These are phyloP conservation scores for Secale cereale DNA, from an alignment of 176 grass and related monocot genomes.

Conservation along the genomic window DNA sequence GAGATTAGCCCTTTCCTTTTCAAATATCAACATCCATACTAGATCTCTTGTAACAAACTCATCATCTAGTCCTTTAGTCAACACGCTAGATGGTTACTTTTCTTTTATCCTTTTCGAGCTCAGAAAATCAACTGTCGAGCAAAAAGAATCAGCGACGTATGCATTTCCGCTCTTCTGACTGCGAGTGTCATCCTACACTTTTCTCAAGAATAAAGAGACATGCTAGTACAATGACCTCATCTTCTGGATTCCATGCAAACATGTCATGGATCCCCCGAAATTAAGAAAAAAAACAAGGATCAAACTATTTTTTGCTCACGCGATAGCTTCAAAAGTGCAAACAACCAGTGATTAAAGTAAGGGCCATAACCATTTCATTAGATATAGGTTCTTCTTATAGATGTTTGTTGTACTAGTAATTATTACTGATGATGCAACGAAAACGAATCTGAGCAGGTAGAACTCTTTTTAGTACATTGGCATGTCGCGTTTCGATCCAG, in stretches of 20 bases:
- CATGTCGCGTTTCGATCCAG: neutral
- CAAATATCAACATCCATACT: constrained; percentile 7
- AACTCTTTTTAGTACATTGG: neutral
- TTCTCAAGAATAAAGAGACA: neutral
- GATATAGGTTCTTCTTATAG: neutral
- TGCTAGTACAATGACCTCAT: neutral
- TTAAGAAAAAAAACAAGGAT: neutral
- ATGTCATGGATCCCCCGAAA: neutral
- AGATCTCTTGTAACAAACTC: constrained; percentile 16
- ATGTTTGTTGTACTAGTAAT: neutral
- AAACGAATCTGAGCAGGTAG: neutral
- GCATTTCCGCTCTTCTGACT: neutral
- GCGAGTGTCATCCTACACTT: neutral
- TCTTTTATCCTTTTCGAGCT: neutral
- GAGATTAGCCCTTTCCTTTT: neutral
- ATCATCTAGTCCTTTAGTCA: neutral
- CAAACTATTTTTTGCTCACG: neutral
- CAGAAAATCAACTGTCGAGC: neutral
- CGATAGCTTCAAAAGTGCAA: neutral
- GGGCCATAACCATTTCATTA: neutral
- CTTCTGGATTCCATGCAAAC: neutral
- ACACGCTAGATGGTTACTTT: neutral
- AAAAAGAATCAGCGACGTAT: neutral
- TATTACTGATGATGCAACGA: neutral
- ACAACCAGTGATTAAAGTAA: neutral